Evolutionary conservation across 352 stramenopile genomes (phyloP).

Genomic region (Globisporangium spiculum): DNA sequence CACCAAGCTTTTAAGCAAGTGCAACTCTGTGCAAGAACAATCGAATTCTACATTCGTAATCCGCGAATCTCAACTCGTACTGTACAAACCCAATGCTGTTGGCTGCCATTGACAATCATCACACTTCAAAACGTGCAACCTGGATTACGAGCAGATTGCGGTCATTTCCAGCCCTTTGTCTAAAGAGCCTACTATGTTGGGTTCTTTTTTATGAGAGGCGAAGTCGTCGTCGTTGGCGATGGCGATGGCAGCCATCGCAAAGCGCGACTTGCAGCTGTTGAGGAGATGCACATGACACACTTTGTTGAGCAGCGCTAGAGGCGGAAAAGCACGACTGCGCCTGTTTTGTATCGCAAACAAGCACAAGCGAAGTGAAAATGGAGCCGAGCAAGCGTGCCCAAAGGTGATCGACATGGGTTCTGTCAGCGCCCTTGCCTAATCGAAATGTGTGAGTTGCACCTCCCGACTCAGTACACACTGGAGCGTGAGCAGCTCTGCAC

Average conservation of each 20-base stretch:
- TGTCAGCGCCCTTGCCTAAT: not conserved
- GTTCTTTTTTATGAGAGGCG: not conserved
- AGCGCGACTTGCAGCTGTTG: no score
- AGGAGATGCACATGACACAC: not conserved
- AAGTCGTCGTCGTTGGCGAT: no score
- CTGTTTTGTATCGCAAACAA: not conserved
- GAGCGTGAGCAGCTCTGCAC: not conserved
- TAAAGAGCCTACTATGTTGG: not conserved
- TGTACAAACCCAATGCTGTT: no score
- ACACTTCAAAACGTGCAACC: no score
- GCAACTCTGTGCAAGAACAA: not conserved
- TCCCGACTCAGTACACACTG: not conserved
- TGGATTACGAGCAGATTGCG: not conserved
- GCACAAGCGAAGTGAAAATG: not conserved
- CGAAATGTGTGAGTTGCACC: not conserved
- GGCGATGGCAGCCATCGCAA: no score
- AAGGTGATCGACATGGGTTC: not conserved
- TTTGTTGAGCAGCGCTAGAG: not conserved
- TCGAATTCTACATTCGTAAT: not conserved
- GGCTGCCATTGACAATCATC: no score
- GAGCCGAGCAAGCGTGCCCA: not conserved
- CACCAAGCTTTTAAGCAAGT: not conserved
- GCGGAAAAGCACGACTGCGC: not conserved
- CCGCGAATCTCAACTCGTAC: no score
- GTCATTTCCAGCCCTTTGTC: no score